Evolutionary conservation across 495 filamentous ascomycete genomes (phyloP).

Genomic region (Xylaria grammica): DNA sequence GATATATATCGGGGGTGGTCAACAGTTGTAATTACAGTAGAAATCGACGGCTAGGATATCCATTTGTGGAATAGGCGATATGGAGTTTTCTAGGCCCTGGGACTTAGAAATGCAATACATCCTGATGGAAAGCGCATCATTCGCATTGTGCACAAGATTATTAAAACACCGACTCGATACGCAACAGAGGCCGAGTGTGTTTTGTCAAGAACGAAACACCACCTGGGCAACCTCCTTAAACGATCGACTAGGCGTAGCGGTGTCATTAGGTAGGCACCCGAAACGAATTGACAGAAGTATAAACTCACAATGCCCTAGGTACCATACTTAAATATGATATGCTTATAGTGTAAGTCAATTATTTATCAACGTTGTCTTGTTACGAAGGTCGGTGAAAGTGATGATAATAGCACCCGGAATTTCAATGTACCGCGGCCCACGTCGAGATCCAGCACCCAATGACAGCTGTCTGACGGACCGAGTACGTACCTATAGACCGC

Average conservation of each 20-base stretch:
- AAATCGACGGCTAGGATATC: background rate
- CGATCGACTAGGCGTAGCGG: too few species aligned
- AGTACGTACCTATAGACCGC: background rate
- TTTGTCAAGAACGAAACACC: too few species aligned
- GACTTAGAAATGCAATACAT: background rate
- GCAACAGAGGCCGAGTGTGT: too few species aligned
- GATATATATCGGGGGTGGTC: background rate
- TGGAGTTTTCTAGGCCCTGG: background rate
- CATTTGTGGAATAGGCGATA: background rate
- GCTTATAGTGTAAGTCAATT: too few species aligned
- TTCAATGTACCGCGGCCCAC: constrained; percentile 14
- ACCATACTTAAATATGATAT: too few species aligned
- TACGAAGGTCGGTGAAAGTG: too few species aligned
- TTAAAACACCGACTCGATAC: background rate
- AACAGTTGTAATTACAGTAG: background rate
- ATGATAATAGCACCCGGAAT: constrained; percentile 11
- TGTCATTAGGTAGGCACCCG: too few species aligned
- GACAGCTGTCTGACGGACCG: background rate
- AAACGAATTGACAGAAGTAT: too few species aligned
- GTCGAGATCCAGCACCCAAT: background rate
- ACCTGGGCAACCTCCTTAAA: too few species aligned
- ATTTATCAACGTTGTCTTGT: too few species aligned
- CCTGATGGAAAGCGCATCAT: constrained; percentile 5
- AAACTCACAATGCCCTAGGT: too few species aligned
- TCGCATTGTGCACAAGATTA: background rate